phyloP scores from a whole-genome alignment of 345 rosid genomes.

The Mangifera indica region DNA sequence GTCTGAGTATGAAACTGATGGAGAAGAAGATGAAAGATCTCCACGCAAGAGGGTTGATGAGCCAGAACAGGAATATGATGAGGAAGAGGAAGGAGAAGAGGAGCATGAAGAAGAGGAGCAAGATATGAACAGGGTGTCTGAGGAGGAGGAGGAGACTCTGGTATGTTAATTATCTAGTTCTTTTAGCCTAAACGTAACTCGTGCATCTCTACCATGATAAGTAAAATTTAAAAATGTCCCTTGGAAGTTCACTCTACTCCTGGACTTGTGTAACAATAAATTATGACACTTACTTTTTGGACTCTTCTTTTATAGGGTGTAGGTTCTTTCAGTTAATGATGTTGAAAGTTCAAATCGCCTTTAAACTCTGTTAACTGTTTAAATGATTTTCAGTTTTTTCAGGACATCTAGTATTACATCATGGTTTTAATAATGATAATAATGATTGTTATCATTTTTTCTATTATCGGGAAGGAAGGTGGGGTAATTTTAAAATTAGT shows the following conservation, averaged over 20 bases:
- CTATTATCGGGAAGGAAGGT: no score
- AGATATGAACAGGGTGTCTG: constrained; percentile 58
- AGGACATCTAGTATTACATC: neutral
- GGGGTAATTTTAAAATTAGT: no score
- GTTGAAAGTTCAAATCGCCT: neutral
- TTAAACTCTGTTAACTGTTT: neutral
- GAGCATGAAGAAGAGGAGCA: constrained; percentile 52
- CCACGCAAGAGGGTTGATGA: constrained; percentile 63
- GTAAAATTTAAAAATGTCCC: neutral
- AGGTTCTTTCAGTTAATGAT: neutral
- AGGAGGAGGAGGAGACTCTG: constrained; percentile 62
- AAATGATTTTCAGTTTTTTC: neutral
- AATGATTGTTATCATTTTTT: no score
- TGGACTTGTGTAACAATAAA: neutral
- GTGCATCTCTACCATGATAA: neutral
- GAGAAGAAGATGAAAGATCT: constrained; percentile 71
- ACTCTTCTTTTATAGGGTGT: neutral
- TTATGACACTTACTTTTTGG: neutral
- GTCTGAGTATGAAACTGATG: constrained; percentile 95
- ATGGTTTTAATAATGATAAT: neutral
- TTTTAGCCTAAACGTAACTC: neutral
- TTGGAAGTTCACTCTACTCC: neutral
- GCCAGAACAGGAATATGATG: constrained; percentile 78
- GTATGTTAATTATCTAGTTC: constrained; percentile 32
- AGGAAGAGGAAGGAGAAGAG: constrained; percentile 70